Evolutionary conservation across 2,329 filamentous ascomycete species (phyloP).

Genomic region (Anthostomella pinea): DNA sequence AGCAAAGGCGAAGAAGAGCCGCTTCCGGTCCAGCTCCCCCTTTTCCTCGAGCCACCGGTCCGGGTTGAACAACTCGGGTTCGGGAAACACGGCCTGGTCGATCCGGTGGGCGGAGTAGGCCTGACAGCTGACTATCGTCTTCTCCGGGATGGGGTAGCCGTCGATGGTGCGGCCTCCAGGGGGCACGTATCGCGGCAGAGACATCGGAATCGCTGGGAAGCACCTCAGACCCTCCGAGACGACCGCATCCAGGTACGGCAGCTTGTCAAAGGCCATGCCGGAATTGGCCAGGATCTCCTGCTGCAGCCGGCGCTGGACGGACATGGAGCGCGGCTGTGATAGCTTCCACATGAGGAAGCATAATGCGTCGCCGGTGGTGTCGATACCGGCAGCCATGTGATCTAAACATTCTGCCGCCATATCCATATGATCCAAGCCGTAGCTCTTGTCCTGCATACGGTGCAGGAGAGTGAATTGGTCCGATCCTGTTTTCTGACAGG

Average conservation of each 20-base stretch:
- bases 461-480: constrained; percentile 56
- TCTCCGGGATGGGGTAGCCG: constrained; percentile 50
- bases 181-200: constrained; percentile 59
- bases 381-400: constrained; percentile 70
- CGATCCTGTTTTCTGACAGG: constrained; percentile 43
- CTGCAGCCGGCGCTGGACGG: constrained; percentile 50
- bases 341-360: constrained; percentile 72
- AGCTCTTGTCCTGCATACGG: constrained; percentile 52
- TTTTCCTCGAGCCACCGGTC: constrained; percentile 77
- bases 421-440: constrained; percentile 49
- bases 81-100: constrained; percentile 67
- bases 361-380: constrained; percentile 67
- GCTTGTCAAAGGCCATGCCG: constrained; percentile 42
- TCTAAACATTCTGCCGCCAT: constrained; percentile 68
- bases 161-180: constrained; percentile 53
- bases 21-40: constrained; percentile 68
- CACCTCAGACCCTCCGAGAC: constrained; percentile 60
- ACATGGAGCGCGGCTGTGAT: constrained; percentile 54
- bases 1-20: constrained; percentile 64
- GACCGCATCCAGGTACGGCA: constrained; percentile 61
- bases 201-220: constrained; percentile 65
- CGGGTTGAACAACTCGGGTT: constrained; percentile 74
- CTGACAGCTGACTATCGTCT: constrained; percentile 59
- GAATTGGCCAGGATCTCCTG: constrained; percentile 48
- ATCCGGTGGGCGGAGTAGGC: constrained; percentile 59